Percentiles rank a stretch among this genome's conserved stretches.
Conservation (phyloP, 768 basidiomycete genomes). For the Kwoniella bestiolae region DNA sequence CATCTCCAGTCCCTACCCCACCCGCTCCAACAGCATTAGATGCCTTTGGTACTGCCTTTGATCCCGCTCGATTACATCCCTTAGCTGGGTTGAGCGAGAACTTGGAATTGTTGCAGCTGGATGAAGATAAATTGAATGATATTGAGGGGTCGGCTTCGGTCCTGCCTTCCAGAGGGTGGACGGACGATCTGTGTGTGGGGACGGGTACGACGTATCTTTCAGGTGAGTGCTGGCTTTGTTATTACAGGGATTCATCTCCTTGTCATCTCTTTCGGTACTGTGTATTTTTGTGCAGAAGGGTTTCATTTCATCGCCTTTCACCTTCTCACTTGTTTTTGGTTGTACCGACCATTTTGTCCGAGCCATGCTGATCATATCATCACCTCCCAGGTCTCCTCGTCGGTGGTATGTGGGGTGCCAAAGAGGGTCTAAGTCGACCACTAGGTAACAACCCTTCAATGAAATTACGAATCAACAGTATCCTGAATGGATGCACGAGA, state of each 20-base stretch:
- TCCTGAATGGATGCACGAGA: constrained; percentile 94
- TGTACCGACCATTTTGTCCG: too few species aligned
- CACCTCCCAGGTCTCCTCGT: constrained; percentile 84
- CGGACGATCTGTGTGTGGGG: constrained; percentile 98
- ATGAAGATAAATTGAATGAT: constrained; percentile 92
- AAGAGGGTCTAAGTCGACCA: constrained; percentile 87
- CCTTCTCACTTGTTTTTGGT: constrained; percentile 57
- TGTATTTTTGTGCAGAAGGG: constrained; percentile 16
- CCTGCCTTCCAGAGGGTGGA: constrained; percentile 94
- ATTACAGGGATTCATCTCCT: constrained; percentile 10
- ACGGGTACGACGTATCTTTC: constrained; percentile 98
- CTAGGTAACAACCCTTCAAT: constrained; percentile 49
- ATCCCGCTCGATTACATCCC: constrained; percentile 91
- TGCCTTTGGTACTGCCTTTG: constrained; percentile 79
- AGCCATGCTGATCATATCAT: constrained; percentile 63
- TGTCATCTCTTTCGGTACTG: too few species aligned
- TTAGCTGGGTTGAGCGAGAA: constrained; percentile 91
- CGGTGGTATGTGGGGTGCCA: constrained; percentile 93
- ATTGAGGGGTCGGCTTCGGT: constrained; percentile 88
- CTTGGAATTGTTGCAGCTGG: constrained; percentile 91
- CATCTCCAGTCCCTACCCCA: not conserved
- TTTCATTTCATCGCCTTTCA: constrained; percentile 15
- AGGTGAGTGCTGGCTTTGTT: constrained; percentile 69
- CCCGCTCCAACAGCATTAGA: constrained; percentile 76
- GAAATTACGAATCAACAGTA: constrained; percentile 89